phyloP scores from a whole-genome alignment of 179 eudicot genomes.

The Pouteria campechiana region DNA sequence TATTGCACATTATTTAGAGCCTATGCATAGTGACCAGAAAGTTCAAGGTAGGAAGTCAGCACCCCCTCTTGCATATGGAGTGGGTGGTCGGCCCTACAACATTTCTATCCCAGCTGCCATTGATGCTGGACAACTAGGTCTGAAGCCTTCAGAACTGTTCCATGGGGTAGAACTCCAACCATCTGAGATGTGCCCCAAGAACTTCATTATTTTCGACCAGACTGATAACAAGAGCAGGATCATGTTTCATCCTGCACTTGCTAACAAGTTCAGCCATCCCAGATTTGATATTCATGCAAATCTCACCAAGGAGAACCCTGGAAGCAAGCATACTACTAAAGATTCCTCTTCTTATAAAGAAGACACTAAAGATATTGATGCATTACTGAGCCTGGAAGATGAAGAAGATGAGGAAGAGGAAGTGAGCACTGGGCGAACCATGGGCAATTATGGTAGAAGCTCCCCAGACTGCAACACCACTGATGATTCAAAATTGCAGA shows the following conservation, averaged over 20 bases:
- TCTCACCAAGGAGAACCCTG: conserved; percentile 6
- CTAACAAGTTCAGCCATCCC: conserved; percentile 18
- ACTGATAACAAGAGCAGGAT: conserved; percentile 35
- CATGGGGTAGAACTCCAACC: conserved; percentile 37
- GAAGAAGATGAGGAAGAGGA: conserved; percentile 32
- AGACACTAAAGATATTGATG: conserved; percentile 50
- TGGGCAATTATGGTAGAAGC: conserved; percentile 23
- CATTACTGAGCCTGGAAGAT: conserved; percentile 33
- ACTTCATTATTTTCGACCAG: conserved; percentile 43
- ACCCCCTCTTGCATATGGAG: conserved; percentile 19
- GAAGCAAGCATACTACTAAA: conserved; percentile 1
- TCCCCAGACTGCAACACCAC: conserved; percentile 44
- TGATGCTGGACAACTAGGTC: conserved; percentile 19
- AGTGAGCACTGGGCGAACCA: conserved; percentile 49
- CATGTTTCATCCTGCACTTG: conserved; percentile 38
- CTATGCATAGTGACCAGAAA: conserved; percentile 33
- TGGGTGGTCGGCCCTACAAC: conserved; percentile 10
- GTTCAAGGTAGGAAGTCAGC: conserved; percentile 9
- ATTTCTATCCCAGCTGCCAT: conserved; percentile 12
- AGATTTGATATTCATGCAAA: conserved; percentile 11
- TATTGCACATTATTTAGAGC: too few species aligned
- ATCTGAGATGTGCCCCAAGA: conserved; percentile 40
- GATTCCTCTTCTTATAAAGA: conserved; percentile 20
- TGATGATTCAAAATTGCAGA: conserved; percentile 17
- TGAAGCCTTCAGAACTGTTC: conserved; percentile 7